Evolutionary conservation across 1,139 yeast genomes (phyloP), one percentile per base, ranked within the genome.

Genomic region (Pichia kudriavzevii): DNA sequence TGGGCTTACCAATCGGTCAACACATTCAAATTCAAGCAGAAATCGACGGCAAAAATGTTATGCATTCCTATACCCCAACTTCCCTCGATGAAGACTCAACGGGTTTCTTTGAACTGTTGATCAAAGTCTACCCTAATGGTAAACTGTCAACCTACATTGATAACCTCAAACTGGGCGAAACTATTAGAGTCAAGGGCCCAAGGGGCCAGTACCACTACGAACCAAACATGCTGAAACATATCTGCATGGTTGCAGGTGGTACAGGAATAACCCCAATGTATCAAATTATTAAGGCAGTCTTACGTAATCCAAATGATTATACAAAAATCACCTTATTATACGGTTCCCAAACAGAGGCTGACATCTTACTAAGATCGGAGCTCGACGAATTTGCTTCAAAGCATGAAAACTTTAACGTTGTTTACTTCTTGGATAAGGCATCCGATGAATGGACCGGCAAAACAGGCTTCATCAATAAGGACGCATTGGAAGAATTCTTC

Each of bases 1-100:
- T 91, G 43, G 96, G 96, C 7, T 71, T 91, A 49, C 97, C 97
- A 38, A 82, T 87, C 55, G 98, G 98, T 37, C 97, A 91, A 64
- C 95, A 87, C 57, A 79, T 87, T 53, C 72, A 83, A 31, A 76
- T 84, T 50, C 75, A 79, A 23, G 91, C 94, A 30, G 66, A 63
- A 32, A 74, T 81, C 50, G 70, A 73, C 47, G 96, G 82, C 41
- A 85, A 85, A 64, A 94, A 84, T 53, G 69, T 88, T 39, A 78
- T 84, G 36, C 75, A 96, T 58, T 84, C 95, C 9, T 91, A 91
- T 64, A 91, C 98, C 7, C 98, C 98, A 35, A 81, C 88, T 45
- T 79, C 95, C 22, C 72, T 83, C 43, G 95, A 87, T 58, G 79
- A 78, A 36, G 83, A 79, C 53, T 70, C 76, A 51, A 62, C 61